phyloP scores from a whole-genome alignment of 2,329 filamentous ascomycete genomes.

The Bipolaris cookei region DNA sequence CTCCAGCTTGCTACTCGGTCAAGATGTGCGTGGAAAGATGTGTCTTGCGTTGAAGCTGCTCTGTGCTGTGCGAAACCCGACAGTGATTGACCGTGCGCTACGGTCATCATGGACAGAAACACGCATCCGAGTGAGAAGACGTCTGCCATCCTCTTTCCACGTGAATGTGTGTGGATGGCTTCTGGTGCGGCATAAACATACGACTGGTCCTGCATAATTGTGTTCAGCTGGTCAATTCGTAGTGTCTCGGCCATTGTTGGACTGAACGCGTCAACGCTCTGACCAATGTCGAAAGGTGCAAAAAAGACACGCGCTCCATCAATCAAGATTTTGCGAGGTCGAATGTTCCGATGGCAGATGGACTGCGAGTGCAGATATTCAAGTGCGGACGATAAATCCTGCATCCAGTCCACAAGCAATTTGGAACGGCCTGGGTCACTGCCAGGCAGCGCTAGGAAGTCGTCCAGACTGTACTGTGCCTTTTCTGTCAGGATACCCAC shows the following conservation, averaged over 20 bases:
- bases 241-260: conserved; percentile 37
- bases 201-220: conserved; percentile 43
- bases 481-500: conserved; percentile 44
- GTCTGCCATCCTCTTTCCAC: conserved; percentile 48
- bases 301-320: conserved; percentile 44
- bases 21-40: conserved; percentile 50
- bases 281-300: conserved; percentile 47
- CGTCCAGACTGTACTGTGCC: conserved; percentile 48
- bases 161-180: conserved; percentile 43
- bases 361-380: conserved; percentile 49
- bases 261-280: conserved; percentile 37
- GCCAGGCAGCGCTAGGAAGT: conserved; percentile 43
- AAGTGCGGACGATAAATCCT: conserved; percentile 48
- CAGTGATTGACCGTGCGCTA: conserved; percentile 45
- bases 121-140: conserved; percentile 51
- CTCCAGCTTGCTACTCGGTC: conserved; percentile 46
- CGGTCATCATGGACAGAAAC: conserved; percentile 50
- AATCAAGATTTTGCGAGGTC: conserved; percentile 50
- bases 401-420: conserved; percentile 50
- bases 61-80: conserved; percentile 45
- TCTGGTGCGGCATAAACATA: conserved; percentile 51
- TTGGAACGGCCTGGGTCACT: conserved; percentile 42
- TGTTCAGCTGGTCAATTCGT: conserved; percentile 39
- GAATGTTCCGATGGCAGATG: conserved; percentile 47
- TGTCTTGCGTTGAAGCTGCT: conserved; percentile 43